These are phyloP conservation scores for Alternaria incomplexa DNA, from an alignment of 2,329 filamentous ascomycete genomes.

Conservation along the genomic window DNA sequence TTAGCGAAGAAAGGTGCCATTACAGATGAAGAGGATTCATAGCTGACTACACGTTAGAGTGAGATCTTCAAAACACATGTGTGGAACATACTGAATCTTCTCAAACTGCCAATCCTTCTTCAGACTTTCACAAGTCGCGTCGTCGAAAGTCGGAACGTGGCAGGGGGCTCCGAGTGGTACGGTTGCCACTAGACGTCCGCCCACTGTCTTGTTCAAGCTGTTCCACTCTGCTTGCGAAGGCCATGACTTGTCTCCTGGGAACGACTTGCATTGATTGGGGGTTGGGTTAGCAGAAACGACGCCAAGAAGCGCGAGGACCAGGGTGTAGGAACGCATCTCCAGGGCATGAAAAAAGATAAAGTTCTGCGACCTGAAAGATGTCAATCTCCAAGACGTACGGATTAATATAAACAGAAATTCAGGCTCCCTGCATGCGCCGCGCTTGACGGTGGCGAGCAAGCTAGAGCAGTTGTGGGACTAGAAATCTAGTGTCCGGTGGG, in stretches of 20 bases:
- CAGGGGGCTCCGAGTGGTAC: slow-evolving; percentile 30
- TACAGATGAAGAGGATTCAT: slow-evolving; percentile 30
- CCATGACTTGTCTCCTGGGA: slow-evolving; percentile 32
- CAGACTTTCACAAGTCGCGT: slow-evolving; percentile 19
- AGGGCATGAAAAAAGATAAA: neutral
- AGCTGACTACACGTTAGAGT: slow-evolving; percentile 6
- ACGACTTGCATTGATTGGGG: slow-evolving; percentile 21
- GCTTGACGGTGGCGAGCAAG: neutral
- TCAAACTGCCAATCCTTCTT: slow-evolving; percentile 20
- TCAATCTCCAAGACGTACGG: neutral
- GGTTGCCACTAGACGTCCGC: slow-evolving; percentile 25
- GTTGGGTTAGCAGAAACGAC: slow-evolving; percentile 5
- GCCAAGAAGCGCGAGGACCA: slow-evolving; percentile 5
- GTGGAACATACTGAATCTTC: slow-evolving; percentile 18
- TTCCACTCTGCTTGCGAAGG: slow-evolving; percentile 23
- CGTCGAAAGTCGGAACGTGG: slow-evolving; percentile 19
- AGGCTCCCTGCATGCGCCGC: neutral
- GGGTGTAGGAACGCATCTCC: slow-evolving; percentile 1
- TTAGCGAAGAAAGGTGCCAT: slow-evolving; percentile 34
- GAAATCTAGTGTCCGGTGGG: slow-evolving; percentile 2
- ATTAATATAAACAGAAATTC: slow-evolving; percentile 2
- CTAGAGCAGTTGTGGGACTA: neutral
- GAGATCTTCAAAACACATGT: neutral
- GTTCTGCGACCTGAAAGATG: neutral
- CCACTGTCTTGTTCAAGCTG: slow-evolving; percentile 23